Conservation (phyloP, 78 protist genomes). For the Tieghemostelium lacteum region DNA sequence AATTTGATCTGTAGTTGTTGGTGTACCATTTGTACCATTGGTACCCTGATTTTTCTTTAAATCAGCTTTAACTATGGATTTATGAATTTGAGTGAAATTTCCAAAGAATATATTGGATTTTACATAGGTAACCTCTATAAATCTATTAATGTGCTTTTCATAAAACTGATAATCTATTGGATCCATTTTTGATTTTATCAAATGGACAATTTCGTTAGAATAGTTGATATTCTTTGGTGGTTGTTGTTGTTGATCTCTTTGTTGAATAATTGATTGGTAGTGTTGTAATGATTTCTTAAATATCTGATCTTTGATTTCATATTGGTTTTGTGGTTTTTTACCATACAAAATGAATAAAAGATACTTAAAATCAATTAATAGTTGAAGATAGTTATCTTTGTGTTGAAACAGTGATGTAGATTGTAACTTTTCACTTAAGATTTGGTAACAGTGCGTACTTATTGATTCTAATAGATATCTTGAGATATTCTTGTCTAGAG, state of each 20-base stretch:
- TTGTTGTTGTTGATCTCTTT: background rate
- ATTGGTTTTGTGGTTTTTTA: slow-evolving; percentile 8
- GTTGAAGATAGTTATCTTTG: slow-evolving; percentile 57
- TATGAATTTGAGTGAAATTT: slow-evolving; percentile 29
- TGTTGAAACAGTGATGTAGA: too few species aligned
- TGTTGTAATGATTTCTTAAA: slow-evolving; percentile 37
- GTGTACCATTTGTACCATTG: too few species aligned
- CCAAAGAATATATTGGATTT: slow-evolving; percentile 57
- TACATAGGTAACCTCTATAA: slow-evolving; percentile 27
- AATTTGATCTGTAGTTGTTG: too few species aligned
- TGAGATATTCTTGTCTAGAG: slow-evolving; percentile 50
- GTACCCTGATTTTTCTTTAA: too few species aligned
- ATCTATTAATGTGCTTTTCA: slow-evolving; percentile 11
- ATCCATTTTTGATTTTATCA: slow-evolving; percentile 45
- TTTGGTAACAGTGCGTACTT: too few species aligned
- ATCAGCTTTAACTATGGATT: slow-evolving; percentile 33
- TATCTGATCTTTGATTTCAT: slow-evolving; percentile 9
- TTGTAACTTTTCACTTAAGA: too few species aligned
- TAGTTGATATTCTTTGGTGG: background rate
- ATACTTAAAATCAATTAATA: slow-evolving; percentile 55
- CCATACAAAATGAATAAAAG: slow-evolving; percentile 28
- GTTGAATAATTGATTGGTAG: background rate
- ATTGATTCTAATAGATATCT: too few species aligned
- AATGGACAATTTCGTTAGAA: slow-evolving; percentile 3
- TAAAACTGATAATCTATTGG: slow-evolving; percentile 54